Base-by-base conservation (phyloP, 768 basidiomycete genomes). In the Crucibulum laeve region DNA sequence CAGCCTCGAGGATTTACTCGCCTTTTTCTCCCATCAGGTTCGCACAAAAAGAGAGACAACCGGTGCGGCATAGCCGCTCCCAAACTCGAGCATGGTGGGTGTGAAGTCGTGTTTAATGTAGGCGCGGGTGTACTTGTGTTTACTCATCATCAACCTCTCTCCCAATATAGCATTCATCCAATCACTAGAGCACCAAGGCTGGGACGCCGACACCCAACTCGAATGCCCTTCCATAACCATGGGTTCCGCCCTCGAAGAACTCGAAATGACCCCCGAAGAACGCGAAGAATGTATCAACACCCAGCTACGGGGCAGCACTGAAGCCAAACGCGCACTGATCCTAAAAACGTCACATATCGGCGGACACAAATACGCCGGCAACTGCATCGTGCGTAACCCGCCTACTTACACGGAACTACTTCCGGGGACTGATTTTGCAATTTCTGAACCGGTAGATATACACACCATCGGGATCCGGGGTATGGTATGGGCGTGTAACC, bases 401-500 rank as follows among this genome's bases (percentile, higher is more conserved):
- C 48, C 40, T 32, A n/a, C 41, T 41, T 13, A 13, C 35, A 10
- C 35, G 11, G 13, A 28, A n/a, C 22, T 30, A 15, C 25, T 23
- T 11, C 41, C 19, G 15, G 28, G 11, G 32, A 34, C 14, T 23
- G 19, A 8, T 24, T 10, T 21, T 23, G 28, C 17, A 37, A 35
- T 18, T 35, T 28, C 6, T 17, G 25, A 28, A 33, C 30, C 36
- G 33, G 7, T 54, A 93, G 87, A 89, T 97, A 56, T 84, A 90
- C 62, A 89, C 82, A 36, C 92, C 93, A 0, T 76, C 81, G 44
- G 93, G 93, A 17, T 77, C 87, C 18, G 81, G 83, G 28, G 76
- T 97, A 22, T 97, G 92, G 84, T 97, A 97, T 55, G 95, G 95
- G 17, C 83, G 95, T 19, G 92, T 96, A 4, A 86, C 87, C 19